Base-by-base conservation (phyloP, 2,329 filamentous ascomycete genomes). In the Paraconiothyrium sp. region DNA sequence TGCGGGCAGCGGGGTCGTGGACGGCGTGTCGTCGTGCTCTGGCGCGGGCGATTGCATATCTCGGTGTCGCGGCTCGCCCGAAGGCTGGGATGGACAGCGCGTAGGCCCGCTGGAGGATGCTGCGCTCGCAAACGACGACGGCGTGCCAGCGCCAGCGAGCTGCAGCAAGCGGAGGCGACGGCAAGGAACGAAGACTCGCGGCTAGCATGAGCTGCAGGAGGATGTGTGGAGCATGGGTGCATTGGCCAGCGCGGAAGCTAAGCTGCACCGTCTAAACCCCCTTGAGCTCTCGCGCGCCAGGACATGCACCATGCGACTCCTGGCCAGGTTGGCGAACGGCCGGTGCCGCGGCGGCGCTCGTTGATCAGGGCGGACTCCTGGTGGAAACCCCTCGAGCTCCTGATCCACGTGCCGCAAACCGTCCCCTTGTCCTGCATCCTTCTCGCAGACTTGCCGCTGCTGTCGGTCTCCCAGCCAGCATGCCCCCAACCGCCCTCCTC, bases 11-110 rank as follows among this genome's bases (percentile, higher is more conserved):
- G 63, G 50, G 34, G 59, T 48, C 13, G 34, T 54, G 27, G 56
- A 59, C 9, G 65, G 61, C 50, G 57, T 58, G 27, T 60, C 52
- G 13, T 55, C 35, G 58, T 30, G n/a, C 27, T 57, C 46, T 24
- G 56, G 47, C 47, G 37, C 16, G 13, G 54, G 54, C 22, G 57
- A 52, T 41, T 52, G 57, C 57, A 47, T 47, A 10, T 41, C 51
- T 41, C 49, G 20, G 24, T 4, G 35, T 37, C 30, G 47, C 22
- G 10, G 10, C 10, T 8, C 37, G 27, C 27, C 43, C 35, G 22
- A 34, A 2, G 9, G 2, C 16, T n/a, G 54, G 54, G 10, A 16
- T 5, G 39, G 39, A 39, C 14, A 41, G 39, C 39, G 39, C 39
- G 14, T 41, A n/a, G 14, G 27, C 27, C 4, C 27, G 27, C 27